These are phyloP conservation scores for Neurospora sp. DNA, from an alignment of 495 filamentous ascomycete genomes.

Conservation along the genomic window DNA sequence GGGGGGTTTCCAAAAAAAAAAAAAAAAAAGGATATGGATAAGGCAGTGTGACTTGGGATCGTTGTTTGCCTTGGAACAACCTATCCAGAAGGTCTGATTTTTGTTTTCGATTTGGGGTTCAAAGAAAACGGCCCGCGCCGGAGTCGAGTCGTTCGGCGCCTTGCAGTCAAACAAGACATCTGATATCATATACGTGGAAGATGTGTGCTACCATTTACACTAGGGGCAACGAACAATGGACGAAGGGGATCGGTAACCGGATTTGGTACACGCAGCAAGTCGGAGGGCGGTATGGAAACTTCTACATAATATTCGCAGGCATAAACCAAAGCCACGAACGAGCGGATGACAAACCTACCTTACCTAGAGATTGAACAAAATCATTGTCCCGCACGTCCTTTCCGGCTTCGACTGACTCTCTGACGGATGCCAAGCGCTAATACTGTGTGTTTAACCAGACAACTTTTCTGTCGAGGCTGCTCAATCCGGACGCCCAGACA, in stretches of 20 bases:
- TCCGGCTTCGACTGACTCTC: too few species aligned
- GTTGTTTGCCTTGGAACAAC: not conserved
- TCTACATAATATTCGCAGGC: not conserved
- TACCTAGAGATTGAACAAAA: not conserved
- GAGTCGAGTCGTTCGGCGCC: too few species aligned
- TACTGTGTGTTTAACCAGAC: not conserved
- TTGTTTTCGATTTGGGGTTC: not conserved
- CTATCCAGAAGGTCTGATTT: not conserved
- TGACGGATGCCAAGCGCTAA: not conserved
- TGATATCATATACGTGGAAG: not conserved
- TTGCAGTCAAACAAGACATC: not conserved
- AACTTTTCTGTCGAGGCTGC: not conserved
- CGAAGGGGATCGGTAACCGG: too few species aligned
- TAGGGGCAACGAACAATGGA: not conserved
- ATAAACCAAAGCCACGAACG: not conserved
- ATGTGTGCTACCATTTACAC: not conserved
- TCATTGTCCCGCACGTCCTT: not conserved
- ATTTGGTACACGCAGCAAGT: not conserved
- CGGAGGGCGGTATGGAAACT: not conserved
- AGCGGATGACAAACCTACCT: not conserved
- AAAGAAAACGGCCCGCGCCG: not conserved
- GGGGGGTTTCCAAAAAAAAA: too few species aligned
- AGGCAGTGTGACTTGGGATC: not conserved
- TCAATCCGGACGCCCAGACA: not conserved
- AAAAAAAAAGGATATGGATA: too few species aligned